These are phyloP conservation scores for Euphorbia tirucalli DNA, from an alignment of 345 rosid species.

Conservation along the genomic window DNA sequence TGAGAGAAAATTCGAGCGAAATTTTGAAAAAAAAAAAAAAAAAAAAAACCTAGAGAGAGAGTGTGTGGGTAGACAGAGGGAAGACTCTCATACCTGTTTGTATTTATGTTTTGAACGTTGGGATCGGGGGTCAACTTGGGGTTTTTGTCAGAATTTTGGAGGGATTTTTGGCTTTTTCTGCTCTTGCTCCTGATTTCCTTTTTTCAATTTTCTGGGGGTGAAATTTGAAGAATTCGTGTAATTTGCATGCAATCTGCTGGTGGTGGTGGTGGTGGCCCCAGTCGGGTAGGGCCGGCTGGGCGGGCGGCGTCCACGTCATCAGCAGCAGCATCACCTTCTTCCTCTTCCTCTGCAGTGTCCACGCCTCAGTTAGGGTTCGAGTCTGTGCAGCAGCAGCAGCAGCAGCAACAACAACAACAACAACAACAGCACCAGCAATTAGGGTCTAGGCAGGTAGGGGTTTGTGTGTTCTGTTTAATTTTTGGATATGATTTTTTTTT, in stretches of 20 bases:
- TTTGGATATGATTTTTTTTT: background rate
- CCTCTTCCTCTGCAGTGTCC: slow-evolving; percentile 90
- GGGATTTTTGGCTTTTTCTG: slow-evolving; percentile 36
- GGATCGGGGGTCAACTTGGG: slow-evolving; percentile 49
- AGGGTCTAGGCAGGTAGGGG: slow-evolving; percentile 68
- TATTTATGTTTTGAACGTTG: slow-evolving; percentile 43
- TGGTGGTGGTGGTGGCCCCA: slow-evolving; percentile 72
- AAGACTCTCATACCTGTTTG: background rate
- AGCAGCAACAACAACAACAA: slow-evolving; percentile 44
- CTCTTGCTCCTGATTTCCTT: slow-evolving; percentile 20
- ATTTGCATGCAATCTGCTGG: slow-evolving; percentile 88
- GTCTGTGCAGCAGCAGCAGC: slow-evolving; percentile 64
- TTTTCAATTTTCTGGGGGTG: slow-evolving; percentile 10
- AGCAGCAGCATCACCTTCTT: slow-evolving; percentile 85
- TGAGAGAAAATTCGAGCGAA: slow-evolving; percentile 19
- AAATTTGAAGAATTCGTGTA: background rate
- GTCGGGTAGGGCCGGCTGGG: slow-evolving; percentile 68
- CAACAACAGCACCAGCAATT: slow-evolving; percentile 55
- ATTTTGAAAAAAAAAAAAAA: too few species aligned
- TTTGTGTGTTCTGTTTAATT: slow-evolving; percentile 10
- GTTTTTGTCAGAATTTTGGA: slow-evolving; percentile 38
- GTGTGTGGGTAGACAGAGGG: background rate
- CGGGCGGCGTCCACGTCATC: slow-evolving; percentile 86
- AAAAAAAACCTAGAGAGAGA: slow-evolving; percentile 18
- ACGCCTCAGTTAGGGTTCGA: slow-evolving; percentile 61